Evolutionary conservation across 2,329 filamentous ascomycete genomes (phyloP), one percentile per base, ranked within the genome.

Genomic region (Colletotrichum lupini): DNA sequence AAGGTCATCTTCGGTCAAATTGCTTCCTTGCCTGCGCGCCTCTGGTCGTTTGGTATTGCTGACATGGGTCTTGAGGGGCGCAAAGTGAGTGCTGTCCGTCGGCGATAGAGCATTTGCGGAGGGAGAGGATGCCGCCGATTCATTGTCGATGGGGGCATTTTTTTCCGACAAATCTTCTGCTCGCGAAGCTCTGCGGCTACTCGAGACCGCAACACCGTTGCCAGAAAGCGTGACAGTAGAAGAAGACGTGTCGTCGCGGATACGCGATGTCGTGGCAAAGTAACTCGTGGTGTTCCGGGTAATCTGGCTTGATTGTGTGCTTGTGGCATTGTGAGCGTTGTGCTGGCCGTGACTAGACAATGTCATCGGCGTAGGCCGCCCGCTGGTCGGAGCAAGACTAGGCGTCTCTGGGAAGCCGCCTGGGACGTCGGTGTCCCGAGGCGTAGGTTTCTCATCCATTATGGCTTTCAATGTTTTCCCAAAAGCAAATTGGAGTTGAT

Each of bases 1-100:
- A 0, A 90, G 75, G 24, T 90, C 87, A 28, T 90, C 87, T 77
- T 90, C 88, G 2, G 82, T 86, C 4, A 78, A 78, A 1, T 72
- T 70, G 1, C 77, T 80, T n/a, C 74, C 77, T 22, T 76, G 77
- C 28, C 75, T 79, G 30, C 77, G 73, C 0, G 81, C 56, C 0
- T 71, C 42, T 0, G 77, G 77, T 9, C 73, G 77, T 9, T 77
- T 73, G 16, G 76, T 30, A 3, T 74, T 66, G 4, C 69, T 65
- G 1, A 73, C 65, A 26, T 73, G 61, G 4, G 77, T 77, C 62
- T 78, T 82, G 5, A 83, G 75, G 2, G 79, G 75, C 3, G 78
- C 78, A 30, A 80, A 80, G 2, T 77, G 60, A 0, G 77, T 68
- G 2, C 28, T 66, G 2, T 74, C 72, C n/a, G 56, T 46, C 2